Evolutionary conservation across 306 rosid genomes (phyloP), one percentile per base, ranked within the genome.

Genomic region (Gastrolobium bilobum): DNA sequence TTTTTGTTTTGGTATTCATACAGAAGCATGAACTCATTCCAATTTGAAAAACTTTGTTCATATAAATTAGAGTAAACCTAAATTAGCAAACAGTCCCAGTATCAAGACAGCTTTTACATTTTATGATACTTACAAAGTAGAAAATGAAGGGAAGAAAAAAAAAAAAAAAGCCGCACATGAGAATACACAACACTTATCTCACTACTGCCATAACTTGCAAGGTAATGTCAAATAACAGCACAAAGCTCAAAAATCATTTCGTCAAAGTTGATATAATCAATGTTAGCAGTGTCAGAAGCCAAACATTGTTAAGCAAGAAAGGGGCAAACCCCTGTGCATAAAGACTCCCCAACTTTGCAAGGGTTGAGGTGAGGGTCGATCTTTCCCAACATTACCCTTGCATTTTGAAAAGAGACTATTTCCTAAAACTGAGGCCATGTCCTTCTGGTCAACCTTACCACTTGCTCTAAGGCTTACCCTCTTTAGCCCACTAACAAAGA

Each of bases 31-130:
- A 70, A 30, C n/a, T 48, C 3, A n/a, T 10, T 65, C 54, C 61
- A 58, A 69, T 37, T 63, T 20, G 14, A 47, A 56, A 56, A 83
- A 56, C 59, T 31, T 62, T 9, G 10, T 15, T 73, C 52, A 42
- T 2, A 57, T 29, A 30, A 64, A 48, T 53, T 26, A 2, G 4
- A 47, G 47, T 7, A 33, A 34, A 34, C 62, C 61, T 33, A 68
- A 34, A 43, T 10, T 30, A 11, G 14, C 20, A 37, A 61, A 35
- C 46, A 7, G 40, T 48, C 34, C 34, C 47, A 37, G 3, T 40
- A n/a, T 68, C 11, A 48, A 53, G 44, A 30, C 1, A 29, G 11
- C 35, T 40, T 79, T 51, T 15, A 62, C 46, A 1, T 20, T 20
- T 20, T 20, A 20, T 20, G 1, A 20, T 20, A 65, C 52, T 47